Evolutionary conservation across 2,329 filamentous ascomycete species (phyloP), one percentile per base, ranked within the genome.

Genomic region (Apiospora marii): DNA sequence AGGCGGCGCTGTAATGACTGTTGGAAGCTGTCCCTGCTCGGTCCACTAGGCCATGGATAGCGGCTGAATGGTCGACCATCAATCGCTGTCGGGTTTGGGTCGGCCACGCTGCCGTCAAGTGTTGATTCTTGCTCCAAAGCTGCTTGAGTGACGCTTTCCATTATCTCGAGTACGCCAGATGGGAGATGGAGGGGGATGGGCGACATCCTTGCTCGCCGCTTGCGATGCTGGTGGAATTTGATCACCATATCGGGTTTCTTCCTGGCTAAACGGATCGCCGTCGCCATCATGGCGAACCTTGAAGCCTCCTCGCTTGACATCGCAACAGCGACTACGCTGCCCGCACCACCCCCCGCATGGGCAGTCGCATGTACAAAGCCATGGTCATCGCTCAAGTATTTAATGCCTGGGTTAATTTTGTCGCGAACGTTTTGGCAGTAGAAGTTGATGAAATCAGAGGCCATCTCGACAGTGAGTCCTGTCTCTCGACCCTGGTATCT

Each of bases 401-500:
- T 24, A 10, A 30, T n/a, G 24, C 10, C 19, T 8, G 8, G 44
- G 3, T 22, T 27, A 22, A 4, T 24, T 12, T 5, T 4, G 49
- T 48, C 22, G 19, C 14, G 22, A 1, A 5, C 14, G 13, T 13
- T 22, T 8, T 19, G 48, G n/a, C 5, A 4, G 34, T 41, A 58
- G 12, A 58, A 58, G 1, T 10, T 3, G 13, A 70, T 14, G 19
- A 70, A 70, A 7, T 58, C 30, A 27, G 30, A 10, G 14, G 68
- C 68, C 27, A 48, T 70, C 14, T 51, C 30, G 68, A 70, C 48
- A 30, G 68, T 24, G 22, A 44, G 48, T n/a, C 19, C 30, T 12
- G 34, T 70, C 34, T 24, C 12, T 12, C 44, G 19, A 7, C 4
- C 41, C 12, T 49, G 41, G n/a, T 34, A 10, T n/a, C 30, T 24